phyloP scores from a whole-genome alignment of 75 land plant species.

The Cunninghamia lanceolata region DNA sequence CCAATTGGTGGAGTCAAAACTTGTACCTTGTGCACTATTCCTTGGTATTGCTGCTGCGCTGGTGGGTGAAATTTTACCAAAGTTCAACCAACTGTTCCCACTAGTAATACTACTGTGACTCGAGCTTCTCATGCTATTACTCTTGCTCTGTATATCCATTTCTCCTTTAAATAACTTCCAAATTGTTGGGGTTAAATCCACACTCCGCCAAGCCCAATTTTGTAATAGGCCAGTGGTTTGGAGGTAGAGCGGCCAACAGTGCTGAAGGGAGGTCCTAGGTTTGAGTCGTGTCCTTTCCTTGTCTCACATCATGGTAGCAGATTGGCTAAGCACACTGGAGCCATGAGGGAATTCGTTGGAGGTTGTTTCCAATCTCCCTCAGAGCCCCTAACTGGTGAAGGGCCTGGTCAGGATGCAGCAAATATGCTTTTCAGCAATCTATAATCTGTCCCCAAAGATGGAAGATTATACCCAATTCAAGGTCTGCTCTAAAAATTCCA shows the following conservation, averaged over 20 bases:
- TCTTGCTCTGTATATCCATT: not conserved
- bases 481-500: not conserved
- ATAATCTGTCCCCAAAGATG: not conserved
- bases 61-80: not conserved
- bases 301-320: no score
- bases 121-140: not conserved
- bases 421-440: not conserved
- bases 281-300: no score
- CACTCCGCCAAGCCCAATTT: not conserved
- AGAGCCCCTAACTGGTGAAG: no score
- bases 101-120: not conserved
- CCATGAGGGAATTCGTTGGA: no score
- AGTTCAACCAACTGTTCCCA: not conserved
- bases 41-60: not conserved
- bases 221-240: no score
- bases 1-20: not conserved
- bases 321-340: no score
- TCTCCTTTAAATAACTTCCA: not conserved
- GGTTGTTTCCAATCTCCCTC: no score
- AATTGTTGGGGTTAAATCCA: not conserved
- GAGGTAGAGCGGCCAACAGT: no score
- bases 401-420: not conserved
- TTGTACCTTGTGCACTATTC: not conserved
- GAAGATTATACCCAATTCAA: not conserved
- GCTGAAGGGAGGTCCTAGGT: no score